Percentiles rank a stretch among this genome's conserved stretches.
These are phyloP conservation scores for Lantana camara DNA, from an alignment of 257 asterid genomes.

Conservation along the genomic window DNA sequence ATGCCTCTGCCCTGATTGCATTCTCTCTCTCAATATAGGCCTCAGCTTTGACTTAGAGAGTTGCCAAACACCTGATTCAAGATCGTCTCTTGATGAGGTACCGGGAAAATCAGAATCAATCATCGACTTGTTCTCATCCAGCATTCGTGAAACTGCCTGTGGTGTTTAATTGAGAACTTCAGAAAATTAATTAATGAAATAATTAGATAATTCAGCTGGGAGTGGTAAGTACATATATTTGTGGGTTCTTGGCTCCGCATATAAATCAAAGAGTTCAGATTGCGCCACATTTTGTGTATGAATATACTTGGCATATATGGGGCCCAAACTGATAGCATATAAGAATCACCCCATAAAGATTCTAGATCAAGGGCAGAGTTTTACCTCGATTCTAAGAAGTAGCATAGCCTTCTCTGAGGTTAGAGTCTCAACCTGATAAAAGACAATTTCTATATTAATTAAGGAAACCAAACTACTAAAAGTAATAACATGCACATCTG, in stretches of 20 bases:
- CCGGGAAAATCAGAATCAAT: slow-evolving; percentile 42
- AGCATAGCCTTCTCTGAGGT: slow-evolving; percentile 89
- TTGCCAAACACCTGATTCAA: slow-evolving; percentile 56
- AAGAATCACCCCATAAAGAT: neutral
- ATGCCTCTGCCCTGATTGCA: slow-evolving; percentile 75
- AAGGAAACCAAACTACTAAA: slow-evolving; percentile 14
- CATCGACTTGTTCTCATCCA: slow-evolving; percentile 56
- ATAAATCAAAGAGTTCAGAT: no score
- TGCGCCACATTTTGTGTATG: no score
- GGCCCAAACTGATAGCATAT: neutral
- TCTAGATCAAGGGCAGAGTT: slow-evolving; percentile 23
- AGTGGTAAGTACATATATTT: no score
- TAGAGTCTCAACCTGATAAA: slow-evolving; percentile 81
- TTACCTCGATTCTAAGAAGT: slow-evolving; percentile 77
- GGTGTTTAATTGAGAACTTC: slow-evolving; percentile 23
- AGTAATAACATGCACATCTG: neutral
- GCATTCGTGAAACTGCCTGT: slow-evolving; percentile 71
- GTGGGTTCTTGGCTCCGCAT: no score
- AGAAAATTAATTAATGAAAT: slow-evolving; percentile 10
- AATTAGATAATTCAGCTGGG: no score
- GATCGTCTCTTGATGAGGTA: slow-evolving; percentile 56
- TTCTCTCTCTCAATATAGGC: slow-evolving; percentile 54
- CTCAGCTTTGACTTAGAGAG: slow-evolving; percentile 52
- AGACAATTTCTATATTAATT: slow-evolving; percentile 22
- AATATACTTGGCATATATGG: no score